phyloP scores from a whole-genome alignment of 2,329 filamentous ascomycete species.

The Pestalotiopsis sp. region DNA sequence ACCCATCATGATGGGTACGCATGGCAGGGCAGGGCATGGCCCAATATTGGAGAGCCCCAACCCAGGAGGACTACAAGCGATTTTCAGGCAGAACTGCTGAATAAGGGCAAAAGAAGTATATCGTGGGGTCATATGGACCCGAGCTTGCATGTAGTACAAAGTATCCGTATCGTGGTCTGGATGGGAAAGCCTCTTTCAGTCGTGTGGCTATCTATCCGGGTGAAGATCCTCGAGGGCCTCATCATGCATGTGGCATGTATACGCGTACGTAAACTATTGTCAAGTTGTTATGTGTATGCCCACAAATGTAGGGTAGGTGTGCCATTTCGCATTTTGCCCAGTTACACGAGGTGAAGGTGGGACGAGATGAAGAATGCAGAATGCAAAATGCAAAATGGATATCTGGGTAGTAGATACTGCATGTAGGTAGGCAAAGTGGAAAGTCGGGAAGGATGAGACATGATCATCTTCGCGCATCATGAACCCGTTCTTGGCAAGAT shows the following conservation, averaged over 20 bases:
- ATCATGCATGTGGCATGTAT: neutral
- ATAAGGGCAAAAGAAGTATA: neutral
- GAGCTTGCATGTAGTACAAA: neutral
- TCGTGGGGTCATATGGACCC: neutral
- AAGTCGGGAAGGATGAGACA: conserved; percentile 1
- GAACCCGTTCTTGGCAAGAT: neutral
- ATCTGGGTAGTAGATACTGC: neutral
- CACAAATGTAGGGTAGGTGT: neutral
- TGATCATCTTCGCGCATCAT: neutral
- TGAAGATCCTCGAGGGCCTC: neutral
- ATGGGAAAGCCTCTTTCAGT: neutral
- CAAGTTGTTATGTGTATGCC: neutral
- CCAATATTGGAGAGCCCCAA: neutral
- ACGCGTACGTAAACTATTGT: neutral
- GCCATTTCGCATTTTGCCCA: conserved; percentile 2
- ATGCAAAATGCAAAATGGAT: neutral
- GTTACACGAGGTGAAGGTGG: conserved; percentile 1
- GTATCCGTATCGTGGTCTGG: neutral
- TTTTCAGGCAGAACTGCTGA: neutral
- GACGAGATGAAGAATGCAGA: neutral
- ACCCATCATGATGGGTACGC: neutral
- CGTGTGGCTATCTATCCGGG: neutral
- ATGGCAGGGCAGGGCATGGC: neutral
- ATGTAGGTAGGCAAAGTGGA: neutral
- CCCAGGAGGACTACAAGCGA: neutral